Evolutionary conservation across 345 rosid genomes (phyloP).

Genomic region (Brassica napus): Da-Ae NC_063438.1:26282001-26282500

Average conservation of each 20-base stretch:
- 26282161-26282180: conserved; percentile 84
- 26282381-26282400: conserved; percentile 82
- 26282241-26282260: not conserved
- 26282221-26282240: conserved; percentile 88
- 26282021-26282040: conserved; percentile 67
- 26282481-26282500: conserved; percentile 95
- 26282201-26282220: conserved; percentile 97
- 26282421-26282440: conserved; percentile 85
- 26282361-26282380: conserved; percentile 92
- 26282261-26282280: not conserved
- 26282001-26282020: not conserved
- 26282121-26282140: conserved; percentile 84
- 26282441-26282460: conserved; percentile 90
- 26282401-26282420: conserved; percentile 65
- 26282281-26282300: not conserved
- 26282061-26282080: conserved; percentile 86
- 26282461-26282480: conserved; percentile 71
- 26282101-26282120: conserved; percentile 95
- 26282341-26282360: conserved; percentile 99
- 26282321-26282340: conserved; percentile 89
- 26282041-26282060: conserved; percentile 85
- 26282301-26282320: conserved; percentile 73
- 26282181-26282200: conserved; percentile 95
- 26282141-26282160: conserved; percentile 59
- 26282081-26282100: conserved; percentile 98